A percentile compares a stretch with the other conserved stretches of the same genome.
Evolutionary conservation across 768 basidiomycete species (phyloP).

Genomic region (Pisolithus sp.): DNA sequence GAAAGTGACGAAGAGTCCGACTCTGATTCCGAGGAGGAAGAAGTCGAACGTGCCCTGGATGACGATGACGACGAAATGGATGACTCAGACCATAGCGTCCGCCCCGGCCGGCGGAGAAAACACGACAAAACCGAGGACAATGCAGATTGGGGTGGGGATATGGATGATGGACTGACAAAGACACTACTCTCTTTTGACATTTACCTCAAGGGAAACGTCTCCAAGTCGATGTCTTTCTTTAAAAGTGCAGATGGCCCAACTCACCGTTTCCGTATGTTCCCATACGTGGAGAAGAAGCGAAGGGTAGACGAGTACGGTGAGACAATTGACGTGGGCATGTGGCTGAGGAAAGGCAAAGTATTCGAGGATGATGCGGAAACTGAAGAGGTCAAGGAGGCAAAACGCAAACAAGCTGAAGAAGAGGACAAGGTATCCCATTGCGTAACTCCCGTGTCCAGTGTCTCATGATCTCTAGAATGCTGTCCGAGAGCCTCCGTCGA

Average conservation of each 20-base stretch:
- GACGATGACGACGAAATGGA: constrained; percentile 45
- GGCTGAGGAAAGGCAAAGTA: constrained; percentile 86
- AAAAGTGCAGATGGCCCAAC: constrained; percentile 64
- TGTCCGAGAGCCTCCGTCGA: constrained; percentile 82
- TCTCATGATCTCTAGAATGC: constrained; percentile 46
- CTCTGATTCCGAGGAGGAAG: constrained; percentile 56
- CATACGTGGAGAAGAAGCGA: constrained; percentile 87
- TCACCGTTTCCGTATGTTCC: constrained; percentile 94
- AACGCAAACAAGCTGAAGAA: constrained; percentile 61
- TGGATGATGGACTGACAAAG: constrained; percentile 68
- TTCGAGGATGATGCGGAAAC: constrained; percentile 86
- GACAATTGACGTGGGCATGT: constrained; percentile 90
- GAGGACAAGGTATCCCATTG: constrained; percentile 59
- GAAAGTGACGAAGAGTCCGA: constrained; percentile 71
- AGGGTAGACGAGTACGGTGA: constrained; percentile 96
- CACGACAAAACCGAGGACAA: constrained; percentile 45
- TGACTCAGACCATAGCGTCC: constrained; percentile 26
- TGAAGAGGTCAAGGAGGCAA: constrained; percentile 70
- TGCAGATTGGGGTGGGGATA: constrained; percentile 65
- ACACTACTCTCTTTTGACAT: constrained; percentile 89
- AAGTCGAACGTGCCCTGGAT: constrained; percentile 47
- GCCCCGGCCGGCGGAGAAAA: constrained; percentile 33
- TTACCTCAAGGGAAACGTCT: constrained; percentile 93
- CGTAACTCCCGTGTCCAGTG: background rate
- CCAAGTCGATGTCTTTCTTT: constrained; percentile 81